A percentile compares a stretch with the other conserved stretches of the same genome.
These are phyloP conservation scores for Raffaelea deltoideospora DNA, from an alignment of 2,329 filamentous ascomycete species.

Conservation along the genomic window DNA sequence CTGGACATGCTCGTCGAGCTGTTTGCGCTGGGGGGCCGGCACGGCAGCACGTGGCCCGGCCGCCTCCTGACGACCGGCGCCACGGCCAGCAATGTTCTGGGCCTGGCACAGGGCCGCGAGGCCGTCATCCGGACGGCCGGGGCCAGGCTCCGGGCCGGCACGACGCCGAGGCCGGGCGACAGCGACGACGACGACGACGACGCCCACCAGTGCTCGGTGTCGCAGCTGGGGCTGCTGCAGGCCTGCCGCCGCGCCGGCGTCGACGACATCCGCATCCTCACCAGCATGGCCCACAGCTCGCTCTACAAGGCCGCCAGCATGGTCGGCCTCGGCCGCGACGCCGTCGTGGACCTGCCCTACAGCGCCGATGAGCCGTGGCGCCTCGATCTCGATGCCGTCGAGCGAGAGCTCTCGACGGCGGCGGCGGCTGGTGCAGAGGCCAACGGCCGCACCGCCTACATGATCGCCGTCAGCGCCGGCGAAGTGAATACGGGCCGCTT, in stretches of 20 bases:
- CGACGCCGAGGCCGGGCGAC: conserved; percentile 11
- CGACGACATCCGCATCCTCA: conserved; percentile 58
- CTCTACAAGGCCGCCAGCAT: conserved; percentile 71
- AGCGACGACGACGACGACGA: conserved; percentile 14
- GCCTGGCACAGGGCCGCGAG: conserved; percentile 53
- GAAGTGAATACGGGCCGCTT: conserved; percentile 87
- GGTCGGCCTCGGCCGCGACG: conserved; percentile 58
- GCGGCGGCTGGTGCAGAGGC: conserved; percentile 26
- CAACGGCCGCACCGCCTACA: conserved; percentile 36
- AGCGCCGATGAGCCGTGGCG: conserved; percentile 45
- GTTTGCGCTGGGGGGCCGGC: conserved; percentile 33
- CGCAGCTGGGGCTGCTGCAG: conserved; percentile 52
- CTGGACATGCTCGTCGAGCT: conserved; percentile 55
- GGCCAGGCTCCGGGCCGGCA: conserved; percentile 26
- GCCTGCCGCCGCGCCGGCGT: conserved; percentile 52
- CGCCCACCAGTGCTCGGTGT: too few species aligned
- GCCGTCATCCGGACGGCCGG: too few species aligned
- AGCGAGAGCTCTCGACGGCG: conserved; percentile 34
- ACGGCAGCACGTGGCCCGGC: conserved; percentile 36
- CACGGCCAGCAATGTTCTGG: conserved; percentile 70
- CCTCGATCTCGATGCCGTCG: conserved; percentile 52
- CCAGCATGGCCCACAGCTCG: conserved; percentile 71
- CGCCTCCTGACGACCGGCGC: conserved; percentile 43
- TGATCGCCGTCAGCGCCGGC: conserved; percentile 68
- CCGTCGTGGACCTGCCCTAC: conserved; percentile 45